phyloP scores from a whole-genome alignment of 2,329 filamentous ascomycete species.

The Xylariaceae sp. region DNA sequence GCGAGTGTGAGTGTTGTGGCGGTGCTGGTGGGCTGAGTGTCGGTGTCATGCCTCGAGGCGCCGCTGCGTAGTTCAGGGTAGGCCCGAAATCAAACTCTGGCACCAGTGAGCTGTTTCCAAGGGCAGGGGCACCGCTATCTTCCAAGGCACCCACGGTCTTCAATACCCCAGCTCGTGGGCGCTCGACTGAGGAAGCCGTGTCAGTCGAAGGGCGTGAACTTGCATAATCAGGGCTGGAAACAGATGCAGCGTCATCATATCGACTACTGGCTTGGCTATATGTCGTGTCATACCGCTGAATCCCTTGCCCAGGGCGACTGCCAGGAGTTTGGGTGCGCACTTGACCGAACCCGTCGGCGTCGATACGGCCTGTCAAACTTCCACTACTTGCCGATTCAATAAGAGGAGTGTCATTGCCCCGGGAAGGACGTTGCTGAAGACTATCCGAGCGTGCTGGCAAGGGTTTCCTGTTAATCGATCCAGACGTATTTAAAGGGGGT shows the following conservation, averaged over 20 bases:
- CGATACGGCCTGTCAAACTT: constrained; percentile 41
- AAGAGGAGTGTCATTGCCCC: constrained; percentile 37
- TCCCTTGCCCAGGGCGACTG: constrained; percentile 17
- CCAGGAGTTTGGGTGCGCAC: constrained; percentile 37
- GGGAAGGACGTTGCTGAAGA: constrained; percentile 37
- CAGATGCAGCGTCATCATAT: constrained; percentile 64
- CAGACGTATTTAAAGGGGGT: constrained; percentile 38
- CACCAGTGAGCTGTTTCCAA: constrained; percentile 50
- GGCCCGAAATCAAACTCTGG: constrained; percentile 83
- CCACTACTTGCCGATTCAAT: constrained; percentile 38
- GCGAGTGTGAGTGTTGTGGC: constrained; percentile 33
- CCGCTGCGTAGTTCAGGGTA: constrained; percentile 62
- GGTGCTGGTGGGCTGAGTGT: constrained; percentile 13
- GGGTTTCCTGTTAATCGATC: constrained; percentile 50
- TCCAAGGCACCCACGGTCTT: constrained; percentile 68
- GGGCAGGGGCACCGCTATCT: constrained; percentile 3
- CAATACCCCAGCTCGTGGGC: constrained; percentile 74
- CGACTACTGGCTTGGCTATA: constrained; percentile 39
- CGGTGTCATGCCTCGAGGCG: constrained; percentile 23
- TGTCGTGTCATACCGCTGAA: constrained; percentile 37
- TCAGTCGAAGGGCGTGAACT: constrained; percentile 61
- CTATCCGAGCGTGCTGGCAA: constrained; percentile 41
- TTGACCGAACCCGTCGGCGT: constrained; percentile 49
- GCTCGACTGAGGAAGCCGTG: constrained; percentile 54
- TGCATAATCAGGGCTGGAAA: constrained; percentile 72